Evolutionary conservation across 2,329 filamentous ascomycete genomes (phyloP).

Genomic region (Alternaria infectoria): DNA sequence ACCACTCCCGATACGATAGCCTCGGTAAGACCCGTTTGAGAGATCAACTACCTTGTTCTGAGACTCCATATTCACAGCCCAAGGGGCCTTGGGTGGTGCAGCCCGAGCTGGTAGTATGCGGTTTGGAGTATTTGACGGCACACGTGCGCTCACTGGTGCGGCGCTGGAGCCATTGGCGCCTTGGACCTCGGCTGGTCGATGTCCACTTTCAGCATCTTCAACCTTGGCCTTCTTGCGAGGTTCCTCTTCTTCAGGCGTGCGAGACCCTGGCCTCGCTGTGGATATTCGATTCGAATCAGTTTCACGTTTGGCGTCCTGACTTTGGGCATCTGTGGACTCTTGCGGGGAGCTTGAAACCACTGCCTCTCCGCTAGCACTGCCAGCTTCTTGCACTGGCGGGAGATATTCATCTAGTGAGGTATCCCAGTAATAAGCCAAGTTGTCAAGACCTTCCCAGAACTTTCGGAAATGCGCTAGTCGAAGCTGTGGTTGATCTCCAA

Average conservation of each 20-base stretch:
- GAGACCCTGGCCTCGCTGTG: conserved; percentile 12
- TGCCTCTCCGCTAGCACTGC: conserved; percentile 3
- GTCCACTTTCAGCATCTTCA: conserved; percentile 27
- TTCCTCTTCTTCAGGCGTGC: conserved; percentile 26
- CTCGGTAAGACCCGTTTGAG: conserved; percentile 58
- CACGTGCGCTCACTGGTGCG: conserved; percentile 7
- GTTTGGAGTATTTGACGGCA: conserved; percentile 25
- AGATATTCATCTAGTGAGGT: conserved; percentile 63
- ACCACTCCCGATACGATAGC: conserved; percentile 64
- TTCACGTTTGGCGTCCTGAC: conserved; percentile 14
- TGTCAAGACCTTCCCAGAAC: conserved; percentile 66
- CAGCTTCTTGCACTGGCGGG: conserved; percentile 29
- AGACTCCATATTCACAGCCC: conserved; percentile 26
- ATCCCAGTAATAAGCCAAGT: conserved; percentile 69
- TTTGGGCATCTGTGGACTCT: conserved; percentile 1
- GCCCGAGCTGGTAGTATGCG: conserved; percentile 35
- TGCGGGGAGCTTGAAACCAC: neutral
- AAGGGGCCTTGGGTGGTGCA: conserved; percentile 38
- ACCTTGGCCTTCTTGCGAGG: conserved; percentile 51
- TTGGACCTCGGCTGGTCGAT: conserved; percentile 13
- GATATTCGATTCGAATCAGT: conserved; percentile 14
- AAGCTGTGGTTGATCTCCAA: conserved; percentile 54
- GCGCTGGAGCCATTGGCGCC: conserved; percentile 15
- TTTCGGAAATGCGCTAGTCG: conserved; percentile 63
- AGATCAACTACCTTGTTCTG: conserved; percentile 30